These are phyloP conservation scores for Fusarium sp. DNA, from an alignment of 2,329 filamentous ascomycete genomes.

Conservation along the genomic window DNA sequence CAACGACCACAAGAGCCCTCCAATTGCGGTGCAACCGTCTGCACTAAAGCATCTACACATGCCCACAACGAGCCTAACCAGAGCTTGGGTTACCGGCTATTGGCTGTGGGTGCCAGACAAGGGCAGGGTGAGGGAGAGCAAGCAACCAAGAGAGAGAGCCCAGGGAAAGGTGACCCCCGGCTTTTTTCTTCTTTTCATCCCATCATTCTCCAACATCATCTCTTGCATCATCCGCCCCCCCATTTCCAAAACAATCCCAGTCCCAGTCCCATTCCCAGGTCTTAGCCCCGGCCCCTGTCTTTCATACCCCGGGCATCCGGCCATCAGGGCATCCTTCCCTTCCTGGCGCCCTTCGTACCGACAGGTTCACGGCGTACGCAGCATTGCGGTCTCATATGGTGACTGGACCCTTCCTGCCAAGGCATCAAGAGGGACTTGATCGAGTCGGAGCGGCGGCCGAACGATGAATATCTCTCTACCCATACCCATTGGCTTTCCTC, in stretches of 20 bases:
- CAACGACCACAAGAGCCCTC: conserved; percentile 12
- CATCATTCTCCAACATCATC: conserved; percentile 35
- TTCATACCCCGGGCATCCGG: conserved; percentile 31
- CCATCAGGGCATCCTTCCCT: conserved; percentile 11
- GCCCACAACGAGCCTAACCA: conserved; percentile 29
- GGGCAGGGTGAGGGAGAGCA: conserved; percentile 22
- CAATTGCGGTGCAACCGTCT: conserved; percentile 14
- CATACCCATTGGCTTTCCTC: conserved; percentile 18
- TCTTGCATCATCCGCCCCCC: conserved; percentile 38
- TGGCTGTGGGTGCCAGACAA: conserved; percentile 22
- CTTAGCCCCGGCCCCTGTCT: conserved; percentile 28
- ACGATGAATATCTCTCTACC: conserved; percentile 11
- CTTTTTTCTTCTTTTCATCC: conserved; percentile 20
- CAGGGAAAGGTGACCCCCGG: conserved; percentile 11
- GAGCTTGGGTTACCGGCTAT: conserved; percentile 23
- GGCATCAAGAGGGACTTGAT: conserved; percentile 13
- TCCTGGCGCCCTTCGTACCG: conserved; percentile 7
- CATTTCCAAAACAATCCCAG: conserved; percentile 7
- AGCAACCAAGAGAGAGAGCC: background rate
- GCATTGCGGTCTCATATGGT: conserved; percentile 8
- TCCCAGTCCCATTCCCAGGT: conserved; percentile 20
- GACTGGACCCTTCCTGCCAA: conserved; percentile 2
- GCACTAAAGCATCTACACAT: conserved; percentile 13
- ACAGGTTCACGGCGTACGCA: conserved; percentile 4
- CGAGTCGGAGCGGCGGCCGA: conserved; percentile 27